Base-by-base conservation (phyloP, 305 asterid species). In the Striga hermonthica region DNA sequence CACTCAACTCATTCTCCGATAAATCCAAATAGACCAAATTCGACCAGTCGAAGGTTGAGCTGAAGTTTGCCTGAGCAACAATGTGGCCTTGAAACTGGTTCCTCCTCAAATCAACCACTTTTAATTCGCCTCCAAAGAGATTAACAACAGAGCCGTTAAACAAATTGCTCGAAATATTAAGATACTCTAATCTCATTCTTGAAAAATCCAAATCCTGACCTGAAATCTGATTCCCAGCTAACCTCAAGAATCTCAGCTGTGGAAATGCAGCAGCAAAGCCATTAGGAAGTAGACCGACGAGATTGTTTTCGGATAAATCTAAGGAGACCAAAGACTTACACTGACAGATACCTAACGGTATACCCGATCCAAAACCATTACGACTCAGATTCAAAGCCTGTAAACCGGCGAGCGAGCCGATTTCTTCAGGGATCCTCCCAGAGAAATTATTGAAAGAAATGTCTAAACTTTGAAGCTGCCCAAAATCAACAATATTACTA, bases 11-110 rank as follows among this genome's bases (percentile, higher is more conserved):
- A 76, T 91, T 91, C 71, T 91, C 88, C 3, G 93, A 85, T 66
- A 91, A 65, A 81, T 91, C 96, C 75, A 91, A 79, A 79, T 83
- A 76, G 70, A 74, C 69, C 91, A 92, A 74, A 66, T 60, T 81
- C 68, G 87, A 83, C 86, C 86, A 80, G 62, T 78, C 58, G 74
- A 82, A 91, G 36, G 67, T 67, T 36, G 90, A 76, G 53, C 80
- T 77, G 76, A 76, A 74, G 66, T 83, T 82, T 82, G 87, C 96
- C 95, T 85, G 82, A 83, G 85, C 75, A 22, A 22, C 31, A 78
- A 89, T 73, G 58, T 83, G 89, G 66, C 96, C 98, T 72, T 89
- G 85, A 79, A 89, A 92, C 62, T 83, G 98, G 73, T 91, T 91
- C 69, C 82, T 84, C 80, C 98, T 89, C 84, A 91, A 72, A 81